These are phyloP conservation scores for Nothopassalora personata DNA, from an alignment of 2,329 filamentous ascomycete species.

Conservation along the genomic window DNA sequence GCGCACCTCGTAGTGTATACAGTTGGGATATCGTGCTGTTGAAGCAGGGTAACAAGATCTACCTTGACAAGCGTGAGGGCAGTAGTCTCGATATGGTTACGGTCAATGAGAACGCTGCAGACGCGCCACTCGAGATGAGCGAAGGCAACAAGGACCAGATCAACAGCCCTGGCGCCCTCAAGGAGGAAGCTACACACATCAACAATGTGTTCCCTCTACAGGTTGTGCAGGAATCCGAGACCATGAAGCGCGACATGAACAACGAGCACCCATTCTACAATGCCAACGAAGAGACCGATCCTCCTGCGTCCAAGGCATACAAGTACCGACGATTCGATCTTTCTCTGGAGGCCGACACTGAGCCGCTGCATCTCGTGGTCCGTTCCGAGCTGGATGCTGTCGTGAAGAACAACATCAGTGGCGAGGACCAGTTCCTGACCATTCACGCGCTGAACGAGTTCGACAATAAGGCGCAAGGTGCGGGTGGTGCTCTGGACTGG, in stretches of 20 bases:
- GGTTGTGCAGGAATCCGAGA: slow-evolving; percentile 77
- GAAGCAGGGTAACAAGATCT: slow-evolving; percentile 91
- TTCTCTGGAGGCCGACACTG: slow-evolving; percentile 82
- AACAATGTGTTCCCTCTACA: slow-evolving; percentile 99
- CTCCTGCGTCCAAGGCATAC: slow-evolving; percentile 93
- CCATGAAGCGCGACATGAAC: slow-evolving; percentile 73
- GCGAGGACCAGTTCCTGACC: slow-evolving; percentile 84
- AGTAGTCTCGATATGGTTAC: slow-evolving; percentile 94
- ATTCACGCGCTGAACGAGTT: slow-evolving; percentile 99
- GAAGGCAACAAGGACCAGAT: slow-evolving; percentile 91
- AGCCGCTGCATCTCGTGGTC: slow-evolving; percentile 87
- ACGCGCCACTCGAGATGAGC: slow-evolving; percentile 84
- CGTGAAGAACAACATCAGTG: slow-evolving; percentile 87
- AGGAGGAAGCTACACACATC: slow-evolving; percentile 97
- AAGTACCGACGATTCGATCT: slow-evolving; percentile 97
- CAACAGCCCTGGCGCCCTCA: slow-evolving; percentile 88
- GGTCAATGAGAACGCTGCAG: slow-evolving; percentile 96
- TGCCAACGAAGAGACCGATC: slow-evolving; percentile 83
- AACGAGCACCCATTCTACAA: slow-evolving; percentile 98
- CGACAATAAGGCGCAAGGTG: slow-evolving; percentile 94
- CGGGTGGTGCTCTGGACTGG: slow-evolving; percentile 94
- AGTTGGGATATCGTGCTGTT: slow-evolving; percentile 97
- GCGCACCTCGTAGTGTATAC: slow-evolving; percentile 90
- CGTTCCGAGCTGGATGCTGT: slow-evolving; percentile 93
- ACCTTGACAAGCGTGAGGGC: slow-evolving; percentile 96